Evolutionary conservation across 495 filamentous ascomycete genomes (phyloP).

Genomic region (Lasiosphaeria miniovina): DNA sequence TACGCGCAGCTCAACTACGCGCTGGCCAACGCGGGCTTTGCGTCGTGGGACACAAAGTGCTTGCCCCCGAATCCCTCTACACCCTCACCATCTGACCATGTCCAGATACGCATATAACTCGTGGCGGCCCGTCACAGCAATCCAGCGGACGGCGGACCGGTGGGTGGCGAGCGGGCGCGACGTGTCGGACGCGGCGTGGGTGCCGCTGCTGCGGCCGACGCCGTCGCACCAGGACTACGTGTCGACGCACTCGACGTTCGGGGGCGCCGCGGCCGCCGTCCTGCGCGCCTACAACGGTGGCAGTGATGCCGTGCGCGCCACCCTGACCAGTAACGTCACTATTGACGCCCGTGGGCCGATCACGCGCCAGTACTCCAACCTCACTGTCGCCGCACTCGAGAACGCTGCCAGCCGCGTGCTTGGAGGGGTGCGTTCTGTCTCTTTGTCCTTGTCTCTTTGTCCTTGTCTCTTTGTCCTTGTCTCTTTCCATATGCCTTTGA

Average conservation of each 20-base stretch:
- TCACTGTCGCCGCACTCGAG: conserved; percentile 26
- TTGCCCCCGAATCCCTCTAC: background rate
- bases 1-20: conserved; percentile 39
- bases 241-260: conserved; percentile 36
- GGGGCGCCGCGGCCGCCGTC: conserved; percentile 30
- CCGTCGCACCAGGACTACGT: conserved; percentile 36
- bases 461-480: background rate
- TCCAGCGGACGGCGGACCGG: conserved; percentile 21
- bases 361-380: conserved; percentile 25
- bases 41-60: conserved; percentile 30
- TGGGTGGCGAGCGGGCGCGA: conserved; percentile 23
- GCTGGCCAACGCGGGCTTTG: conserved; percentile 36
- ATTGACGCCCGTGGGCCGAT: conserved; percentile 29
- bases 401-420: conserved; percentile 30
- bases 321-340: conserved; percentile 32
- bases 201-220: conserved; percentile 32
- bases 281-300: conserved; percentile 26
- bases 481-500: background rate
- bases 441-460: background rate
- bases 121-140: conserved; percentile 37
- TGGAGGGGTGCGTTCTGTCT: conserved; percentile 31
- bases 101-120: conserved; percentile 22
- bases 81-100: background rate
- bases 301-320: conserved; percentile 18
- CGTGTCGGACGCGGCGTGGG: conserved; percentile 28